These are phyloP conservation scores for Pichia thaimueangensis DNA, from an alignment of 805 yeast species.

Conservation along the genomic window DNA sequence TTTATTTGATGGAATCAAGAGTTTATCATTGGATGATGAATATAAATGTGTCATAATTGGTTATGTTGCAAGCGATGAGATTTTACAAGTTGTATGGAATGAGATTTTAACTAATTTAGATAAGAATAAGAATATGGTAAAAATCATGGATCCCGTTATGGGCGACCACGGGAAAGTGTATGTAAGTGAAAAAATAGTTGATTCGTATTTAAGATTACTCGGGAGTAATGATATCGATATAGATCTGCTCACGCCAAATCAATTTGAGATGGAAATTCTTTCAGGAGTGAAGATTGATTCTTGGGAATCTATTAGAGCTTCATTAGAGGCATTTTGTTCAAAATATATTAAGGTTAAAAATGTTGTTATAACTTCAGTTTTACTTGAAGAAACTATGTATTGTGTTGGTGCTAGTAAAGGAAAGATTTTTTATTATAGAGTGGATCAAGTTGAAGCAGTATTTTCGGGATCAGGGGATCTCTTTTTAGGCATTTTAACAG, in stretches of 20 bases:
- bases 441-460: slow-evolving; percentile 47
- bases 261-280: slow-evolving; percentile 62
- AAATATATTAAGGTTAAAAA: slow-evolving; percentile 38
- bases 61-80: slow-evolving; percentile 60
- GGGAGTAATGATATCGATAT: slow-evolving; percentile 30
- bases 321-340: slow-evolving; percentile 38
- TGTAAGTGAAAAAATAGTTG: slow-evolving; percentile 53
- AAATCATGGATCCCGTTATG: slow-evolving; percentile 85
- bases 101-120: slow-evolving; percentile 23
- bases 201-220: slow-evolving; percentile 45
- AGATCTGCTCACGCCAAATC: slow-evolving; percentile 62
- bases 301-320: slow-evolving; percentile 31
- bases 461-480: slow-evolving; percentile 76
- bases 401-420: slow-evolving; percentile 37
- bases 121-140: slow-evolving; percentile 22
- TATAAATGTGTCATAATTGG: slow-evolving; percentile 76
- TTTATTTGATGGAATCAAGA: slow-evolving; percentile 49
- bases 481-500: slow-evolving; percentile 55
- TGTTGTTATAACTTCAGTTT: slow-evolving; percentile 55
- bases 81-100: slow-evolving; percentile 40
- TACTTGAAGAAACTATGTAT: slow-evolving; percentile 27
- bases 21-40: slow-evolving; percentile 32
- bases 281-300: slow-evolving; percentile 39
- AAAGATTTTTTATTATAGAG: slow-evolving; percentile 31
- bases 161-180: slow-evolving; percentile 87